Evolutionary conservation across 2,329 filamentous ascomycete genomes (phyloP).

Genomic region (Trichoderma gracile): DNA sequence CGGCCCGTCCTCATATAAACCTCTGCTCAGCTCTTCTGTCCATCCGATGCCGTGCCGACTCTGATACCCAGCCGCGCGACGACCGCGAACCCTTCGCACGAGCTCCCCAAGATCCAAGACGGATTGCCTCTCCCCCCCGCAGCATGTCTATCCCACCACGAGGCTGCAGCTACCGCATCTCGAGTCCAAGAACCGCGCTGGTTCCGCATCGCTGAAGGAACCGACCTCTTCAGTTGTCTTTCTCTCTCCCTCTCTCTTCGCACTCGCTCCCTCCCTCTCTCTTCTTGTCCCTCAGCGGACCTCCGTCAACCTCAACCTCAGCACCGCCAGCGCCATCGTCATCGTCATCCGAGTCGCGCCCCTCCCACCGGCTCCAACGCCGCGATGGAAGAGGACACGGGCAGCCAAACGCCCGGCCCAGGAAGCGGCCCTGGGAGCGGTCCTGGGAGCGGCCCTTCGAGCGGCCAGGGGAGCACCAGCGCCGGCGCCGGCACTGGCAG

Average conservation of each 20-base stretch:
- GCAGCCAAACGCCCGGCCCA: constrained; percentile 34
- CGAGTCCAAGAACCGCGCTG: constrained; percentile 20
- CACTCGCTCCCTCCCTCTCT: no score
- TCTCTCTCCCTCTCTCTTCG: no score
- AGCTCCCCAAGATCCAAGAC: background rate
- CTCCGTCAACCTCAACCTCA: background rate
- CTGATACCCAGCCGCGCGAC: no score
- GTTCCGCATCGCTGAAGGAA: constrained; percentile 25
- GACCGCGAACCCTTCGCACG: no score
- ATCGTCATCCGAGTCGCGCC: no score
- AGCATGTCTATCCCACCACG: constrained; percentile 27
- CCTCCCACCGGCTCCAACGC: background rate
- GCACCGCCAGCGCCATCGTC: background rate
- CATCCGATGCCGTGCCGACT: no score
- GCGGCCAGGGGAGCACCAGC: constrained; percentile 17
- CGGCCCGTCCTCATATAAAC: background rate
- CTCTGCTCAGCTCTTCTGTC: background rate
- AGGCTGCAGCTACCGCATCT: constrained; percentile 25
- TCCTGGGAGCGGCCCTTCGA: constrained; percentile 35
- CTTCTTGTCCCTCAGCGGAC: no score
- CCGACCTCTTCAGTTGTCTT: background rate
- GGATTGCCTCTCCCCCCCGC: constrained; percentile 15
- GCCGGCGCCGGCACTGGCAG: constrained; percentile 31
- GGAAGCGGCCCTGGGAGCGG: no score
- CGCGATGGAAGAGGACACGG: constrained; percentile 31